Base-by-base conservation (phyloP, 2,329 filamentous ascomycete genomes). In the Aspergillus sp. region DNA sequence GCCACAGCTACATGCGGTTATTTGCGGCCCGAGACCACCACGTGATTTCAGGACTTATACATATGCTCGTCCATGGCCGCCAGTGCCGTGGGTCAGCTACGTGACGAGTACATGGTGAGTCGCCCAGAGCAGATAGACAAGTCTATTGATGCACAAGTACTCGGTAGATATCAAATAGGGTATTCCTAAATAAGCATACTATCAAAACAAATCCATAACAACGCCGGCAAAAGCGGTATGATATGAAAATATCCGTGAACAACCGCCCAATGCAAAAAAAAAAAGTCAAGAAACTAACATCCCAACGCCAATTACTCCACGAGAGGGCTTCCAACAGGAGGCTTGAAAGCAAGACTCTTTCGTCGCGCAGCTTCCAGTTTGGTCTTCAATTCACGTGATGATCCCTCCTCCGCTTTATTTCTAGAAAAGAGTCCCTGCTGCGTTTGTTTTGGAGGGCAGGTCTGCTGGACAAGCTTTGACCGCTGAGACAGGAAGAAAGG, bases 351-450 rank as follows among this genome's bases (percentile, higher is more conserved):
- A 53, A 99, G 80, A 60, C 88, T 84, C 78, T 86, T 92, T 70
- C 90, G 83, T 66, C 93, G 84, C 68, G 87, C 80, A 4, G 82
- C 74, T 7, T 92, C 89, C 70, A 93, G 76, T 48, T 86, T 80
- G 73, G 84, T 80, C 60, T 86, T 76, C 55, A 89, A 79, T 17
- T 71, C 69, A 20, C 73, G 70, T 41, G 72, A 71, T 1, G 66
- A 60, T 37, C 75, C 71, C 45, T 69, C 68, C 5, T 73, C 70
- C 57, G 40, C 62, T 20, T 40, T 55, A 12, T 57, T 52, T 7
- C 50, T 61, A 3, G 70, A 68, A 59, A 80, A 80, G 1, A 81
- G 65, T 4, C 77, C 72, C 55, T 75, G 70, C 3, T 72, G 73
- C 19, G 68, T 73, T 64, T 81, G 79, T 66, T 84, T 84, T 1